A percentile compares a stretch with the other conserved stretches of the same genome.
These are phyloP conservation scores for Lactarius hengduanensis DNA, from an alignment of 768 basidiomycete genomes.

Conservation along the genomic window DNA sequence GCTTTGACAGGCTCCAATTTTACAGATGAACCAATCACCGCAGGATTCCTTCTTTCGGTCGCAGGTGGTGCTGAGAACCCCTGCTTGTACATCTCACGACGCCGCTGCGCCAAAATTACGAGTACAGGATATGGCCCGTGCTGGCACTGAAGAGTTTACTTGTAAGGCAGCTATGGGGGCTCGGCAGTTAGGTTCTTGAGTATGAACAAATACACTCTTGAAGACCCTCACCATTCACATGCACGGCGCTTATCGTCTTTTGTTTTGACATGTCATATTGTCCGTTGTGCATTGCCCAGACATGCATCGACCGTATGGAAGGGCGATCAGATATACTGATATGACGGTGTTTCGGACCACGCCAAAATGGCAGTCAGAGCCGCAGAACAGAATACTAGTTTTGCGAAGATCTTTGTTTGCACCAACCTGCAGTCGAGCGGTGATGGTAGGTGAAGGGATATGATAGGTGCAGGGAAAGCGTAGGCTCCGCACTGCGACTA, in stretches of 20 bases:
- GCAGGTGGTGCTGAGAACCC: neutral
- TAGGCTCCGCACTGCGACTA: neutral
- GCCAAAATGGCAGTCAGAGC: neutral
- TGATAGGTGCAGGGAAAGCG: neutral
- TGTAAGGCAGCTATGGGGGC: neutral
- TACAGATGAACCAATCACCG: neutral
- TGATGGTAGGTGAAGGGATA: neutral
- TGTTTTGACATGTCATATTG: neutral
- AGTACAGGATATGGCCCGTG: neutral
- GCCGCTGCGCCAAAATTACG: neutral
- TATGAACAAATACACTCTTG: neutral
- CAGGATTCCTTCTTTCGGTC: neutral
- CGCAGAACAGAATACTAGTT: neutral
- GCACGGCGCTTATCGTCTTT: neutral
- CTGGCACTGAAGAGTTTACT: neutral
- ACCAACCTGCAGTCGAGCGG: neutral
- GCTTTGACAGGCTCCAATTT: no score
- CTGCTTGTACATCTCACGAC: neutral
- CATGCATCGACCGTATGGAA: neutral
- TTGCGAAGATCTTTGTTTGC: neutral
- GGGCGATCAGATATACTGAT: neutral
- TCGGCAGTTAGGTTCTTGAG: neutral
- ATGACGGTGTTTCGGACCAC: neutral
- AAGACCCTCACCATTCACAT: neutral
- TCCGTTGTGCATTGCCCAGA: neutral